These are phyloP conservation scores for Umbelopsis sp. DNA, from an alignment of 192 early-diverging fungal species.

Conservation along the genomic window DNA sequence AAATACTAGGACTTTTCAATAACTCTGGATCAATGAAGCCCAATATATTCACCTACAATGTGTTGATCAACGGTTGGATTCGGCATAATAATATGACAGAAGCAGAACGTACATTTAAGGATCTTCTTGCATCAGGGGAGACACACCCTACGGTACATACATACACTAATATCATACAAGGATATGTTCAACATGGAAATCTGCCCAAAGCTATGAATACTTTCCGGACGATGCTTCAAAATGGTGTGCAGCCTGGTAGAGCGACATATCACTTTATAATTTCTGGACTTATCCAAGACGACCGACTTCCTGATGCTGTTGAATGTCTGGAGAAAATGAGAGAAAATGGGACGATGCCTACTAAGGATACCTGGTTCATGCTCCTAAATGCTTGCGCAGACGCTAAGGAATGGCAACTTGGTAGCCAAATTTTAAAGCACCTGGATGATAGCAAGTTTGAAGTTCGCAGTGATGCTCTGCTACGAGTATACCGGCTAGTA, in stretches of 20 bases:
- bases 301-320: slow-evolving; percentile 28
- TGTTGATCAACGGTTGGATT: slow-evolving; percentile 33
- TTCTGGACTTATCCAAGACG: slow-evolving; percentile 24
- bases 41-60: slow-evolving; percentile 37
- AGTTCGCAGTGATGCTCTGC: slow-evolving; percentile 1
- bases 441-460: slow-evolving; percentile 29
- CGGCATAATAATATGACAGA: slow-evolving; percentile 20
- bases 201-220: slow-evolving; percentile 26
- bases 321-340: slow-evolving; percentile 26
- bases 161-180: slow-evolving; percentile 36
- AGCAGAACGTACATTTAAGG: slow-evolving; percentile 23
- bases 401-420: slow-evolving; percentile 12
- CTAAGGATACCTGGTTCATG: slow-evolving; percentile 34
- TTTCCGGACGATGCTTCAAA: slow-evolving; percentile 17
- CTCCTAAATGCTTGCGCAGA: slow-evolving; percentile 19
- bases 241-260: slow-evolving; percentile 27
- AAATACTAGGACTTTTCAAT: slow-evolving; percentile 10
- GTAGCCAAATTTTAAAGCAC: background rate
- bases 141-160: slow-evolving; percentile 33
- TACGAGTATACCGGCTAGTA: background rate
- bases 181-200: slow-evolving; percentile 23
- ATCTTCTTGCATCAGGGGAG: background rate
- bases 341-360: slow-evolving; percentile 14
- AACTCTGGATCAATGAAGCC: slow-evolving; percentile 17
- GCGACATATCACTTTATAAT: slow-evolving; percentile 39